Percentiles rank a stretch among this genome's conserved stretches.
These are phyloP conservation scores for Simmondsia chinensis DNA, from an alignment of 148 eudicot genomes.

Conservation along the genomic window DNA sequence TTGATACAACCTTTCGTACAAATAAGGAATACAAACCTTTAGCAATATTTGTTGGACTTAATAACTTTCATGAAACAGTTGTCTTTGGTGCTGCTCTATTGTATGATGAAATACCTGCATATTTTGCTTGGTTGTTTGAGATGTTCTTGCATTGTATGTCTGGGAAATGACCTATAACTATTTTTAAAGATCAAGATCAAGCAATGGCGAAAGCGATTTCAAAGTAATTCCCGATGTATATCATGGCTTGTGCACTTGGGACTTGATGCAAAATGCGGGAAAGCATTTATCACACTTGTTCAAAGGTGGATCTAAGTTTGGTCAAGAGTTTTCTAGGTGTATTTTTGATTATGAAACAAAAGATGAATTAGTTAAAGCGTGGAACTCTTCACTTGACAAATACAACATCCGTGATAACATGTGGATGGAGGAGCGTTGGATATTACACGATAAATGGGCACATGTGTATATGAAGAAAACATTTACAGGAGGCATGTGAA, in stretches of 20 bases:
- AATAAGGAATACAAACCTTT: conserved; percentile 17
- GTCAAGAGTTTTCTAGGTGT: not conserved
- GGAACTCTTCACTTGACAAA: conserved; percentile 12
- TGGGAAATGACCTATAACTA: conserved; percentile 7
- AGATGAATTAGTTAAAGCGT: conserved; percentile 12
- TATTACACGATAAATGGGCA: conserved; percentile 14
- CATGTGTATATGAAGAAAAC: conserved; percentile 13
- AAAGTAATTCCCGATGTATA: not conserved
- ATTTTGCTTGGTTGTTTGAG: conserved; percentile 16
- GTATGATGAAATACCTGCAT: conserved; percentile 6
- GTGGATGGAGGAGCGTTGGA: conserved; percentile 8
- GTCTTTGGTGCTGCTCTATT: conserved; percentile 7
- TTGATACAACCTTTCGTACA: conserved; percentile 10
- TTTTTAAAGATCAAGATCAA: conserved; percentile 13
- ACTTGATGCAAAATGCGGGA: not conserved
- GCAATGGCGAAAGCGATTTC: conserved; percentile 11
- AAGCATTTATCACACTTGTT: not conserved
- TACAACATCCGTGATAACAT: conserved; percentile 10
- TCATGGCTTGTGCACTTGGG: conserved; percentile 13
- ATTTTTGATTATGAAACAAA: conserved; percentile 12
- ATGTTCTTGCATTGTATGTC: not conserved
- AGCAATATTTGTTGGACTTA: conserved; percentile 18
- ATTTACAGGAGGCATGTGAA: conserved; percentile 15
- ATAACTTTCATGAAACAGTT: conserved; percentile 9
- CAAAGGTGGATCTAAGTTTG: not conserved